Conservation (phyloP, 148 eudicot genomes). For the Rhododendron williamsianum region DNA sequence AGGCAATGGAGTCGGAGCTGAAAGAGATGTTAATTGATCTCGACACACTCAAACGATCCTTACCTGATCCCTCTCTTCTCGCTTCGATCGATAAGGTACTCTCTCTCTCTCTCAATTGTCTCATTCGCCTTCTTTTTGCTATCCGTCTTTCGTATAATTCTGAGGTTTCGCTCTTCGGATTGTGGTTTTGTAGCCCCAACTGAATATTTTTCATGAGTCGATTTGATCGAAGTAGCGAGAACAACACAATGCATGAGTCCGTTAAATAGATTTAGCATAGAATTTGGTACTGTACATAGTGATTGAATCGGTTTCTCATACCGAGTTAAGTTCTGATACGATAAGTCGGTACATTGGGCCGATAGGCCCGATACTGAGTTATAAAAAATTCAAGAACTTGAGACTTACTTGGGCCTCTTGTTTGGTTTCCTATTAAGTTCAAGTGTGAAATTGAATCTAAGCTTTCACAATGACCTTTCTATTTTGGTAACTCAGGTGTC, state of each 20-base stretch:
- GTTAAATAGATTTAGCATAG: background rate
- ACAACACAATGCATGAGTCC: background rate
- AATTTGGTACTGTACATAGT: background rate
- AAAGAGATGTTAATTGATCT: conserved; percentile 44
- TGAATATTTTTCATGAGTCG: background rate
- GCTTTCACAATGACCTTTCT: background rate
- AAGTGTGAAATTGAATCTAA: background rate
- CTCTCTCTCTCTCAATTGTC: background rate
- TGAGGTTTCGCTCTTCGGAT: background rate
- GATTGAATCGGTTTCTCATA: background rate
- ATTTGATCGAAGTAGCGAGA: background rate
- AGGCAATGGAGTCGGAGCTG: conserved; percentile 63
- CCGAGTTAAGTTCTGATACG: background rate
- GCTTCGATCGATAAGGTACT: conserved; percentile 47
- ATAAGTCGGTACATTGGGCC: background rate
- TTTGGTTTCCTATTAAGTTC: background rate
- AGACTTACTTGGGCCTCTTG: background rate
- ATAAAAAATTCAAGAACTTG: background rate
- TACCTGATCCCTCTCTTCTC: conserved; percentile 45
- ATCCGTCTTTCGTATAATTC: background rate
- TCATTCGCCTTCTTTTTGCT: background rate
- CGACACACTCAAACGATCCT: conserved; percentile 41
- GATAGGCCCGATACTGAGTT: background rate
- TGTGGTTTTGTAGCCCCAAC: background rate
- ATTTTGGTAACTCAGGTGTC: too few species aligned